Percentiles rank a stretch among this genome's conserved stretches.
These are phyloP conservation scores for Vanrija pseudolonga DNA, from an alignment of 1,284 basidiomycete genomes.

Conservation along the genomic window DNA sequence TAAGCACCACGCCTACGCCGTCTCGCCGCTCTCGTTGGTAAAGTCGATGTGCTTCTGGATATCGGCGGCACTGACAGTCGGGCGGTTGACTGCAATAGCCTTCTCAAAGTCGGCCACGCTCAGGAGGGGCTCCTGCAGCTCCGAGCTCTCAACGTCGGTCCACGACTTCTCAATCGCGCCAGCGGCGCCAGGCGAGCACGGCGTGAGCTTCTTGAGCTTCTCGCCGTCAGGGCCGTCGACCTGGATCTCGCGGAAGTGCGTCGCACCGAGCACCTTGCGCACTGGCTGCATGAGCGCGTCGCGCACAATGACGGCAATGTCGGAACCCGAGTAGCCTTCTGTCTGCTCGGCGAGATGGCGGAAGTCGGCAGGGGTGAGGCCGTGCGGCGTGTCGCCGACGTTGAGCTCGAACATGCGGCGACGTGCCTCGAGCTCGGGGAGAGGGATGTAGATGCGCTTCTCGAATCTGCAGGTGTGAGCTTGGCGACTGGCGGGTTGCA, in stretches of 20 bases:
- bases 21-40: constrained; percentile 67
- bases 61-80: constrained; percentile 85
- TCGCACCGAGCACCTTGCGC: constrained; percentile 90
- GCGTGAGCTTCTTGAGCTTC: constrained; percentile 66
- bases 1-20: too few species aligned
- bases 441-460: constrained; percentile 96
- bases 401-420: constrained; percentile 96
- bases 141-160: constrained; percentile 87
- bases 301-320: constrained; percentile 91
- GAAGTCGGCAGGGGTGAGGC: constrained; percentile 75
- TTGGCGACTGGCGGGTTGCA: too few species aligned
- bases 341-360: constrained; percentile 77
- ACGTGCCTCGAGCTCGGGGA: constrained; percentile 90
- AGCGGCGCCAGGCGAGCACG: constrained; percentile 90
- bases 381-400: constrained; percentile 86
- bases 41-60: constrained; percentile 88
- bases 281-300: constrained; percentile 99
- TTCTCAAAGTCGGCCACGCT: constrained; percentile 78
- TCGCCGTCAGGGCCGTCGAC: constrained; percentile 48
- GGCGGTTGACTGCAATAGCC: constrained; percentile 73
- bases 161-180: constrained; percentile 85
- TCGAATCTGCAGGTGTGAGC: constrained; percentile 63
- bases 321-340: constrained; percentile 92
- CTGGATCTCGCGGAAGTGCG: constrained; percentile 75
- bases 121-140: constrained; percentile 81